Evolutionary conservation across 2,329 filamentous ascomycete species (phyloP).

Genomic region (Juglanconis sp.): DNA sequence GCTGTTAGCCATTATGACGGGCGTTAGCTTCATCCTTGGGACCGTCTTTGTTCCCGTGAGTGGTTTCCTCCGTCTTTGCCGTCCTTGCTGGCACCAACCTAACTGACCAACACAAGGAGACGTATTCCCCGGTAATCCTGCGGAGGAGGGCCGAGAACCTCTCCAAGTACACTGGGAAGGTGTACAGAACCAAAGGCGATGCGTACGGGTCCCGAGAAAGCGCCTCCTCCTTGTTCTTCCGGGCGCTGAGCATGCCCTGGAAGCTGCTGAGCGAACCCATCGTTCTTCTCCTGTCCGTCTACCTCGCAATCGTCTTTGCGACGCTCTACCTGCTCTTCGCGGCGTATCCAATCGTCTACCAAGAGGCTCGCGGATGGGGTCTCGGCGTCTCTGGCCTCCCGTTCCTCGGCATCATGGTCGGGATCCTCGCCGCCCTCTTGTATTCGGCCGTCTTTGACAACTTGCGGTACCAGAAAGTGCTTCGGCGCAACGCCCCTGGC

Average conservation of each 20-base stretch:
- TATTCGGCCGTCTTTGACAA: constrained; percentile 51
- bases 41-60: not conserved
- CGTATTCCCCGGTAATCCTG: constrained; percentile 57
- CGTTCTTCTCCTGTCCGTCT: constrained; percentile 59
- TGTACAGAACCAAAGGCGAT: constrained; percentile 48
- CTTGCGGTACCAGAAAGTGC: constrained; percentile 44
- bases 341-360: constrained; percentile 61
- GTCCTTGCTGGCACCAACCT: constrained; percentile 53
- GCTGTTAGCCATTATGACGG: no score
- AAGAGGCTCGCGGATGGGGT: constrained; percentile 53
- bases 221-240: no score
- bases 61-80: constrained; percentile 46
- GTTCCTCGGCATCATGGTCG: constrained; percentile 62
- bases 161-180: constrained; percentile 50
- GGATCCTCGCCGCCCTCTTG: constrained; percentile 55
- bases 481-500: constrained; percentile 41
- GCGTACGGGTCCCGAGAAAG: constrained; percentile 43
- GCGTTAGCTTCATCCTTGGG: constrained; percentile 29
- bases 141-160: constrained; percentile 49
- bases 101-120: constrained; percentile 52
- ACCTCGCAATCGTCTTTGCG: constrained; percentile 59
- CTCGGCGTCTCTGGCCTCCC: constrained; percentile 57
- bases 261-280: constrained; percentile 65
- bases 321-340: constrained; percentile 54
- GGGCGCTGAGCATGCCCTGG: constrained; percentile 60